Evolutionary conservation across 163 green algal genomes (phyloP).

Genomic region (Chloroidium sp.): DNA sequence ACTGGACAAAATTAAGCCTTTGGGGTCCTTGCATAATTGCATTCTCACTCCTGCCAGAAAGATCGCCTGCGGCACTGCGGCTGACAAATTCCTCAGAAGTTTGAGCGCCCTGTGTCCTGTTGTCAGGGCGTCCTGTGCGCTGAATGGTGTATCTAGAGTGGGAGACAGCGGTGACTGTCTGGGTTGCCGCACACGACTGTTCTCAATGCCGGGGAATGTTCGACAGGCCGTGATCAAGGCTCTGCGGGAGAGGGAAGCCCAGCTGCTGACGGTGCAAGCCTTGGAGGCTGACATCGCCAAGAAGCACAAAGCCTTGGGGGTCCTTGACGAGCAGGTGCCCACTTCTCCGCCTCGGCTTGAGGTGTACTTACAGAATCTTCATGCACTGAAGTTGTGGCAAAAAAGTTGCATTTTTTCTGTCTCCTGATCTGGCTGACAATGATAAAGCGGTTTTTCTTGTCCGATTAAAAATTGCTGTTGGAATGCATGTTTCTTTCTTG

Average conservation of each 20-base stretch:
- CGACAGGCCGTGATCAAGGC: conserved; percentile 30
- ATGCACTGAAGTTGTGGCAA: too few species aligned
- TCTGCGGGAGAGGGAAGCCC: conserved; percentile 40
- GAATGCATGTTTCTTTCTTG: too few species aligned
- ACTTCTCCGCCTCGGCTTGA: not conserved
- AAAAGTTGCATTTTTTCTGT: too few species aligned
- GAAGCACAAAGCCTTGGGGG: conserved; percentile 9
- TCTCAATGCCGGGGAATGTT: too few species aligned
- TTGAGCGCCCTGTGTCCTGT: too few species aligned
- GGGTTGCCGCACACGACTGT: not conserved
- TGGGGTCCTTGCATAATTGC: not conserved
- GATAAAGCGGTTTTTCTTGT: too few species aligned
- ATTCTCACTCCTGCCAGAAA: not conserved
- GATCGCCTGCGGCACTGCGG: not conserved
- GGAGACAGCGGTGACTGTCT: not conserved
- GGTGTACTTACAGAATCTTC: too few species aligned
- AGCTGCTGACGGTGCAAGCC: conserved; percentile 39
- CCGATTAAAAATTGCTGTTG: too few species aligned
- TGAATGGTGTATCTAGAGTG: not conserved
- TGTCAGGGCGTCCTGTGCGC: too few species aligned
- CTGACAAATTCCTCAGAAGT: not conserved
- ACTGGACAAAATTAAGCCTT: not conserved
- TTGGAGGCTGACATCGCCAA: conserved; percentile 33
- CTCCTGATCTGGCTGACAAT: too few species aligned
- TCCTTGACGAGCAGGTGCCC: conserved; percentile 20